phyloP scores from a whole-genome alignment of 305 asterid genomes.

The Fraxinus sp. region DNA sequence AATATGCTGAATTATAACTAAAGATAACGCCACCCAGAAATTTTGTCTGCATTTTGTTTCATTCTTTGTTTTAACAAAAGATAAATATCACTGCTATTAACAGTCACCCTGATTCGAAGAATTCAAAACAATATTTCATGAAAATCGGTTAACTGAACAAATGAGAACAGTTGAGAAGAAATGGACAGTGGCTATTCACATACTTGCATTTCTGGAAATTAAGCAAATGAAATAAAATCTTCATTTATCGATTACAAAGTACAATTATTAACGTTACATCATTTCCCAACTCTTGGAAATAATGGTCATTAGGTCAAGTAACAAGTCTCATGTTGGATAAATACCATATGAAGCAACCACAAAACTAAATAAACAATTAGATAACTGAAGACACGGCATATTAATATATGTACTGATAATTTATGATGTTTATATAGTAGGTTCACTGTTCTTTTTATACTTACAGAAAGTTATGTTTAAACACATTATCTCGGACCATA shows the following conservation, averaged over 20 bases:
- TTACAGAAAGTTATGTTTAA: background rate
- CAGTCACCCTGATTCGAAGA: background rate
- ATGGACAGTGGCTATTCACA: background rate
- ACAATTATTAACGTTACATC: background rate
- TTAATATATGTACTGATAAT: background rate
- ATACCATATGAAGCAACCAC: background rate
- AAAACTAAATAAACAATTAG: background rate
- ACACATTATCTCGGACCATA: conserved; percentile 2
- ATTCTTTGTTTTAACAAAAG: background rate
- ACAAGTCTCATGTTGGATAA: background rate
- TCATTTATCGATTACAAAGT: background rate
- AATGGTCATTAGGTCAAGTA: background rate
- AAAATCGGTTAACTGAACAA: background rate
- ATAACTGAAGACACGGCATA: background rate
- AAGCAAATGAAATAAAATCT: background rate
- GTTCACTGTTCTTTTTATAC: background rate
- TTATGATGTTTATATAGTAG: background rate
- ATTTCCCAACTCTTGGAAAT: background rate
- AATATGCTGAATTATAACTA: background rate
- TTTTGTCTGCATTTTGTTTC: background rate
- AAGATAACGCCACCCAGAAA: background rate
- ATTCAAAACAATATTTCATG: background rate
- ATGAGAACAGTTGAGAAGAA: background rate
- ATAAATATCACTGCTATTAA: background rate
- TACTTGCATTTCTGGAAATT: background rate